phyloP scores from a whole-genome alignment of 345 rosid genomes.

The Hibiscus tridactylites region DNA sequence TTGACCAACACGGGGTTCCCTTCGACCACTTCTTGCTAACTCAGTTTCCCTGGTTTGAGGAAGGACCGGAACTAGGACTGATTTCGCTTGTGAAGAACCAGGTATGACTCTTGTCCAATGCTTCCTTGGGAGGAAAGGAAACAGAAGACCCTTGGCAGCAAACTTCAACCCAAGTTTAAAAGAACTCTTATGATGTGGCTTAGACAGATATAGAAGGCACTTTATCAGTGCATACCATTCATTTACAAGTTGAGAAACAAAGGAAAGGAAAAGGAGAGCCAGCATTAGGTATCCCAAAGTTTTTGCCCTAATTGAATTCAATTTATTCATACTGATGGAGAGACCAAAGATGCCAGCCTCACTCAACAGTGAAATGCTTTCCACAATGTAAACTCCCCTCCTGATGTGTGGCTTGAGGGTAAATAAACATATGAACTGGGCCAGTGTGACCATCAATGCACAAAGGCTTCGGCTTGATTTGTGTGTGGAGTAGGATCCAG shows the following conservation, averaged over 20 bases:
- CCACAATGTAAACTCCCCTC: constrained; percentile 34
- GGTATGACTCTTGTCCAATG: constrained; percentile 32
- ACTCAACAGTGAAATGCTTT: constrained; percentile 34
- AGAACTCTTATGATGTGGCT: constrained; percentile 26
- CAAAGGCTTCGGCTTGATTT: constrained; percentile 22
- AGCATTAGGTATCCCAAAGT: constrained; percentile 28
- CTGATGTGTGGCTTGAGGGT: constrained; percentile 34
- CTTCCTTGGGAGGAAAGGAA: constrained; percentile 40
- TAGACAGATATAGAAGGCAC: constrained; percentile 24
- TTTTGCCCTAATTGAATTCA: constrained; percentile 17
- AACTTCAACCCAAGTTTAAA: constrained; percentile 28
- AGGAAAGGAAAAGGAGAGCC: constrained; percentile 35
- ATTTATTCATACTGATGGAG: constrained; percentile 16
- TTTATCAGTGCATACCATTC: constrained; percentile 38
- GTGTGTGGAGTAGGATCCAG: constrained; percentile 27
- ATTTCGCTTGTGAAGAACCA: constrained; percentile 20
- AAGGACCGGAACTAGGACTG: constrained; percentile 24
- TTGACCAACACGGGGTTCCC: constrained; percentile 14
- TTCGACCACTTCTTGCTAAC: constrained; percentile 7
- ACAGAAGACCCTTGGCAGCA: constrained; percentile 36
- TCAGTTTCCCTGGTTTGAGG: constrained; percentile 28
- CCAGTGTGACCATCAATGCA: constrained; percentile 35
- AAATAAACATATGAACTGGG: constrained; percentile 29
- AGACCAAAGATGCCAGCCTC: constrained; percentile 31
- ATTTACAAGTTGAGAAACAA: constrained; percentile 32